Base-by-base conservation (phyloP, 345 rosid species). In the Moricandia arvensis region DNA sequence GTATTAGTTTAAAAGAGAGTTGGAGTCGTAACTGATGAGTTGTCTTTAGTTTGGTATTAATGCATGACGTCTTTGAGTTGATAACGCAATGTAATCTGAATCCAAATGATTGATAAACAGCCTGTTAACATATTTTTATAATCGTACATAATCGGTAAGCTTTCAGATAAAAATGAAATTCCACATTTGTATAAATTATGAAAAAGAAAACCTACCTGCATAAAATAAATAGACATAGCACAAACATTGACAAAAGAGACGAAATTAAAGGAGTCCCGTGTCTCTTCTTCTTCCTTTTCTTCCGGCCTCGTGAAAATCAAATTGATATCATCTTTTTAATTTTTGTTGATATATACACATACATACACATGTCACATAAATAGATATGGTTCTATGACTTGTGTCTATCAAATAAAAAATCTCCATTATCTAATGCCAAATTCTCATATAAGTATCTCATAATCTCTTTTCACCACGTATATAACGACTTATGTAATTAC, bases 251-350 rank as follows among this genome's bases (percentile, higher is more conserved):
- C 75, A 76, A 70, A 63, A 70, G 38, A 61, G 70, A 70, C 63
- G 55, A 76, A 76, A 68, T 60, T 60, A 62, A 75, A 70, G 80
- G n/a, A 30, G 29, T 57, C 80, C 8, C 75, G 80, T 70, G 80
- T 70, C 71, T 70, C 71, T 69, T 63, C 71, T 69, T 63, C 75
- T 78, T 59, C 69, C 64, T 78, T 78, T 78, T 66, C 53, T 72
- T 59, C 68, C 68, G 63, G 47, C 77, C 81, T 78, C 81, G 81
- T 78, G 81, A 78, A 72, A 72, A 45, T 43, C 64, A 78, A 78
- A 66, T 72, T 66, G 35, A 59, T 72, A 34, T 65, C 66, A 31
- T 29, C 72, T 71, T 70, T 77, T 58, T 30, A 35, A 13, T 8
- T 77, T 33, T 55, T 77, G 54, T 69, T 76, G 47, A 66, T 57